Percentiles rank a stretch among this genome's conserved stretches.
Conservation (phyloP, 2,329 filamentous ascomycete species). For the Neurospora crassa region DNA sequence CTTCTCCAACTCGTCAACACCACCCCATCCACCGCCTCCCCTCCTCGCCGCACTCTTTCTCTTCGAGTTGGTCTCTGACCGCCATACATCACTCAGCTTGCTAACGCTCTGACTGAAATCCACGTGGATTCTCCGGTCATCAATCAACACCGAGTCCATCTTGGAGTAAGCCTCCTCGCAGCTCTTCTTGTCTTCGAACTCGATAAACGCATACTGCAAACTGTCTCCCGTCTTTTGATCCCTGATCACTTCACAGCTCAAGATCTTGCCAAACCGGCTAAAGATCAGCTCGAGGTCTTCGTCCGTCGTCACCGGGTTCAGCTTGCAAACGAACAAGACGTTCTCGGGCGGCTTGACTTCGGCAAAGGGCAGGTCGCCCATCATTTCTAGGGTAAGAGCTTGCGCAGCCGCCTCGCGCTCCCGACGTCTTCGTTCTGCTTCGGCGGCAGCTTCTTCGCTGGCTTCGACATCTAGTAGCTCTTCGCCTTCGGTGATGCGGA, state of each 20-base stretch:
- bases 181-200: constrained; percentile 85
- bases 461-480: constrained; percentile 62
- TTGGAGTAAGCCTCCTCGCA: constrained; percentile 97
- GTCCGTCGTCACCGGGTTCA: constrained; percentile 93
- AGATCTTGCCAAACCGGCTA: constrained; percentile 87
- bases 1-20: constrained; percentile 79
- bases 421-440: constrained; percentile 66
- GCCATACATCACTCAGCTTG: constrained; percentile 83
- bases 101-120: constrained; percentile 95
- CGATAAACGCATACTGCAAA: constrained; percentile 94
- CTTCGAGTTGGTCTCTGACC: constrained; percentile 75
- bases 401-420: constrained; percentile 90
- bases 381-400: constrained; percentile 92
- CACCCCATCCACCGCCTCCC: constrained; percentile 68
- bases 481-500: constrained; percentile 77
- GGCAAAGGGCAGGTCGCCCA: constrained; percentile 92
- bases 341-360: constrained; percentile 97
- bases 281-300: constrained; percentile 94
- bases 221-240: constrained; percentile 92
- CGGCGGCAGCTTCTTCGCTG: constrained; percentile 60
- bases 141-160: constrained; percentile 95
- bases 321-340: constrained; percentile 94
- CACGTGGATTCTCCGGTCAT: constrained; percentile 94
- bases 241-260: constrained; percentile 92
- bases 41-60: constrained; percentile 44